phyloP scores from a whole-genome alignment of 2,329 filamentous ascomycete species.

The Claviceps capensis region DNA sequence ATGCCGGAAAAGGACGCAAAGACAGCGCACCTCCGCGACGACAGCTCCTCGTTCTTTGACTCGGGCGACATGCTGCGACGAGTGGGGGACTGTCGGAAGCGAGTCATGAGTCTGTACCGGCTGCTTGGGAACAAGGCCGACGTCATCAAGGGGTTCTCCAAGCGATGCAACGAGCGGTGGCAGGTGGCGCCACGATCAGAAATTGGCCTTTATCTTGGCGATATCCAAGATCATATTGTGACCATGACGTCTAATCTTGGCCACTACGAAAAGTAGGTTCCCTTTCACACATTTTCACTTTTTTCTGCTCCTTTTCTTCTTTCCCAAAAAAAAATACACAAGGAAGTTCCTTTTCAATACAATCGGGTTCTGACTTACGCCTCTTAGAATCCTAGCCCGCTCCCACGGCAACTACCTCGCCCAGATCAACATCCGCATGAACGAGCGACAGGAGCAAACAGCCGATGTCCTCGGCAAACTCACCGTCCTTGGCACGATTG shows the following conservation, averaged over 20 bases:
- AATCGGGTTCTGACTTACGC: not conserved
- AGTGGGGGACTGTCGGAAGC: conserved; percentile 89
- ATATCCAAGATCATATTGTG: conserved; percentile 98
- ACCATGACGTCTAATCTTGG: conserved; percentile 95
- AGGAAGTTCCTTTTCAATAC: too few species aligned
- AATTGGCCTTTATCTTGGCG: conserved; percentile 92
- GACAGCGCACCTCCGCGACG: conserved; percentile 33
- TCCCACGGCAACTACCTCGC: conserved; percentile 97
- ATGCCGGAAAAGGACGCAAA: conserved; percentile 35
- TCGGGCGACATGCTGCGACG: conserved; percentile 74
- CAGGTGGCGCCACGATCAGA: conserved; percentile 88
- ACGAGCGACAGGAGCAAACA: conserved; percentile 90
- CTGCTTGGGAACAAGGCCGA: conserved; percentile 94
- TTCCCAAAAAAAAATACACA: too few species aligned
- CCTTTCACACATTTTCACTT: not conserved
- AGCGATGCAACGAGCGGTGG: conserved; percentile 96
- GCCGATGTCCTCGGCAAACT: conserved; percentile 89
- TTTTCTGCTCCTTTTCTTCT: not conserved
- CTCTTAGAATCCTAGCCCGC: conserved; percentile 60
- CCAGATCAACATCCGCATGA: conserved; percentile 98
- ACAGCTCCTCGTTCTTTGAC: conserved; percentile 29
- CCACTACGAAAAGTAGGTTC: conserved; percentile 83
- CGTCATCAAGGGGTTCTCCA: conserved; percentile 97
- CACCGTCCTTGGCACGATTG: conserved; percentile 91
- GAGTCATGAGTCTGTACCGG: conserved; percentile 90